These are phyloP conservation scores for Lotmaria passim DNA, from an alignment of 208 protist species.

Conservation along the genomic window DNA sequence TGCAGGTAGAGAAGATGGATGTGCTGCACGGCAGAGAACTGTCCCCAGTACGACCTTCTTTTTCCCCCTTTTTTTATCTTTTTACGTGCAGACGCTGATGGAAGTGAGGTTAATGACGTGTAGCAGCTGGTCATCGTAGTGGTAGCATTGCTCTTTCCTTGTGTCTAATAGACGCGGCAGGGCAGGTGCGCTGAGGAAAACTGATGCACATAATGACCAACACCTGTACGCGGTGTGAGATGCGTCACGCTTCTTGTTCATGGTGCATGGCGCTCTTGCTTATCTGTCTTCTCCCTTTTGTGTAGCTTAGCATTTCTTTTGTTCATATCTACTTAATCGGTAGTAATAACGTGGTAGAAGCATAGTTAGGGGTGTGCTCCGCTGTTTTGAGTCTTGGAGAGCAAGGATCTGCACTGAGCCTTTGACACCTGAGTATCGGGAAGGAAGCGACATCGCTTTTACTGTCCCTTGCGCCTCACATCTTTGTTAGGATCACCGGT, in stretches of 20 bases:
- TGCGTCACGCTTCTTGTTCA: too few species aligned
- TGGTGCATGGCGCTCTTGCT: too few species aligned
- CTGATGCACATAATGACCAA: not conserved
- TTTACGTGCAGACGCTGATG: not conserved
- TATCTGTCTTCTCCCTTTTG: constrained; percentile 15
- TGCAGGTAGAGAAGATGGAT: not conserved
- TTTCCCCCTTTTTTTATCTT: not conserved
- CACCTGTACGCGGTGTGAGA: too few species aligned
- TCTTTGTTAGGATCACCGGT: too few species aligned
- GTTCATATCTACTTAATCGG: not conserved
- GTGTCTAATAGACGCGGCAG: too few species aligned
- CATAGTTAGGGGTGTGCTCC: not conserved
- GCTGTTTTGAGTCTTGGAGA: too few species aligned
- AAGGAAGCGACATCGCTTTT: too few species aligned
- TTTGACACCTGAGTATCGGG: too few species aligned
- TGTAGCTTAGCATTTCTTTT: constrained; percentile 23
- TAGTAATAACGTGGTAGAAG: not conserved
- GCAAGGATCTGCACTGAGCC: too few species aligned
- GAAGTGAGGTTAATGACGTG: not conserved
- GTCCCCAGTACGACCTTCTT: not conserved
- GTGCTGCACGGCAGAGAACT: not conserved
- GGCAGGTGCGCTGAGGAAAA: too few species aligned
- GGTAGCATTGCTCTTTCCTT: constrained; percentile 14
- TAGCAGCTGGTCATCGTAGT: not conserved
- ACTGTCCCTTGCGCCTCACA: too few species aligned